phyloP scores from a whole-genome alignment of 129 eudicot species.

The Tagetes erecta region DNA sequence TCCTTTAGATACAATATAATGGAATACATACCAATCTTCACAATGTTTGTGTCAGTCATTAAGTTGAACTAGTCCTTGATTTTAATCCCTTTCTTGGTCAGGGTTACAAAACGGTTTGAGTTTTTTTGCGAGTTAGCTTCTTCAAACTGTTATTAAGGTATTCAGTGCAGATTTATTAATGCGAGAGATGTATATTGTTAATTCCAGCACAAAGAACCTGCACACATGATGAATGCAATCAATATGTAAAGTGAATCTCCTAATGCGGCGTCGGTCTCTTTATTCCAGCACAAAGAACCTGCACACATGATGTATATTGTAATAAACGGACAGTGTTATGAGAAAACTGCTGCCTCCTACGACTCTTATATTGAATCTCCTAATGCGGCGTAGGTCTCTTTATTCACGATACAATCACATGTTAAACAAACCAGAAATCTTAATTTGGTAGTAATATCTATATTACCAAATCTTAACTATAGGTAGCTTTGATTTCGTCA shows the following conservation, averaged over 20 bases:
- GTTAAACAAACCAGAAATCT: too few species aligned
- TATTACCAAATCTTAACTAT: too few species aligned
- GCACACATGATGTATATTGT: slow-evolving; percentile 13
- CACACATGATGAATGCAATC: slow-evolving; percentile 19
- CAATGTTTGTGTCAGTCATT: slow-evolving; percentile 30
- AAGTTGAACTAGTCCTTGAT: slow-evolving; percentile 28
- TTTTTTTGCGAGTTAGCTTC: slow-evolving; percentile 27
- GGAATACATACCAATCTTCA: slow-evolving; percentile 29
- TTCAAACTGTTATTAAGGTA: slow-evolving; percentile 20
- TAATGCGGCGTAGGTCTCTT: not conserved
- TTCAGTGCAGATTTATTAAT: slow-evolving; percentile 7
- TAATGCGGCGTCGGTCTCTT: not conserved
- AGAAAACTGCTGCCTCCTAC: too few species aligned
- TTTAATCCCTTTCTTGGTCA: slow-evolving; percentile 25
- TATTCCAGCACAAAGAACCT: slow-evolving; percentile 31
- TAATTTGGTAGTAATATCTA: too few species aligned
- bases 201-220: slow-evolving; percentile 33
- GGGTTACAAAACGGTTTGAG: slow-evolving; percentile 13
- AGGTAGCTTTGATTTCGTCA: too few species aligned
- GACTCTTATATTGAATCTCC: not conserved
- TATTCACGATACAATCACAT: not conserved
- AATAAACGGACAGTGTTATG: not conserved
- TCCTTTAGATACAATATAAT: not conserved
- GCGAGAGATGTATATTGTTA: slow-evolving; percentile 18
- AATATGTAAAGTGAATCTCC: slow-evolving; percentile 15